Conservation (phyloP, 257 asterid species). For the Salvia miltiorrhiza region DNA sequence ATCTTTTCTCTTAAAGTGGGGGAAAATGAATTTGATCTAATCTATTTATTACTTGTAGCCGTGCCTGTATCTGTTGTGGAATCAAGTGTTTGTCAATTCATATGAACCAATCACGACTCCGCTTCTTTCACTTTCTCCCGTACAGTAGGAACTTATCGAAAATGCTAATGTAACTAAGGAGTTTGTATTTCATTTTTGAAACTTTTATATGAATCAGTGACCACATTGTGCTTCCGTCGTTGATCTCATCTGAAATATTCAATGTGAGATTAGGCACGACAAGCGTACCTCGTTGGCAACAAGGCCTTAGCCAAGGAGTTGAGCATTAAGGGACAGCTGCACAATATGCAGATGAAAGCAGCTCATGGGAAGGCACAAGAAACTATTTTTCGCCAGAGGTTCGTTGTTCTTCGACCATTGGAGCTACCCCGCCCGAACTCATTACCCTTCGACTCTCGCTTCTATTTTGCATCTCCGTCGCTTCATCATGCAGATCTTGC, state of each 20-base stretch:
- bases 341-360: slow-evolving; percentile 95
- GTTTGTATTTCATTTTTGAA: not conserved
- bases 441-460: not conserved
- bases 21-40: not conserved
- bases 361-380: slow-evolving; percentile 97
- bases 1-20: not conserved
- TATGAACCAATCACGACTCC: not conserved
- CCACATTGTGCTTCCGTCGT: slow-evolving; percentile 5
- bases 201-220: not conserved
- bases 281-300: slow-evolving; percentile 89
- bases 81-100: not conserved
- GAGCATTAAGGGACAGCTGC: slow-evolving; percentile 93
- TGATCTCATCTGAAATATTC: slow-evolving; percentile 27
- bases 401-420: slow-evolving; percentile 17
- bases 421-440: not conserved
- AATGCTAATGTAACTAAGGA: not conserved
- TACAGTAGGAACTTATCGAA: not conserved
- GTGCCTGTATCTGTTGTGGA: not conserved
- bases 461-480: not conserved
- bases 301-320: slow-evolving; percentile 97
- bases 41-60: not conserved
- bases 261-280: slow-evolving; percentile 73
- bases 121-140: not conserved
- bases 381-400: slow-evolving; percentile 86
- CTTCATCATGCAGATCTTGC: not conserved